These are phyloP conservation scores for Perilla frutescens DNA, from an alignment of 257 asterid genomes.

Conservation along the genomic window DNA sequence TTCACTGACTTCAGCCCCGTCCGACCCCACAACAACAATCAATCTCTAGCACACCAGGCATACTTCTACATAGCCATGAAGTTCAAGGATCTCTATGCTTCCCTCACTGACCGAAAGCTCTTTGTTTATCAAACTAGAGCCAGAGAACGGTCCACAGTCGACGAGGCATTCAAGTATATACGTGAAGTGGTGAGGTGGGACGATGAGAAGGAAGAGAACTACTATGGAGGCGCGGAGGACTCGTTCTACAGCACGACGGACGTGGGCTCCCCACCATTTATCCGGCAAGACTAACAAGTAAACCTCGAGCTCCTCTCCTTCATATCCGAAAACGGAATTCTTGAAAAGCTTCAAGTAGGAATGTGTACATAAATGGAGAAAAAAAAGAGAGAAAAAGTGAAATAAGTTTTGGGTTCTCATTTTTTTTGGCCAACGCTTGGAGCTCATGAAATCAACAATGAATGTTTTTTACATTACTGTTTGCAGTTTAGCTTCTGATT, in stretches of 20 bases:
- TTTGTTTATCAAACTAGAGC: slow-evolving; percentile 92
- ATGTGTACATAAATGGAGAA: slow-evolving; percentile 51
- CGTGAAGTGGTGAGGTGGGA: slow-evolving; percentile 94
- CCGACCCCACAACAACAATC: slow-evolving; percentile 66
- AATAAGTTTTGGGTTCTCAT: not conserved
- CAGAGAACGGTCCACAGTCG: slow-evolving; percentile 71
- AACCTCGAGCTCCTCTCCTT: not conserved
- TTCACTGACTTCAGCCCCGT: slow-evolving; percentile 80
- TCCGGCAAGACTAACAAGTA: slow-evolving; percentile 47
- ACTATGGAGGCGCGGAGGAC: slow-evolving; percentile 62
- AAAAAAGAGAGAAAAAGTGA: slow-evolving; percentile 25
- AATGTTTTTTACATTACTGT: not conserved
- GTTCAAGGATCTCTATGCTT: slow-evolving; percentile 84
- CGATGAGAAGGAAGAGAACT: slow-evolving; percentile 76
- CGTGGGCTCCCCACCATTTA: slow-evolving; percentile 61
- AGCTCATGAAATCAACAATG: not conserved
- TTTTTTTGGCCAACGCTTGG: not conserved
- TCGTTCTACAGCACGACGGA: slow-evolving; percentile 95
- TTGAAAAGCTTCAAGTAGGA: slow-evolving; percentile 27
- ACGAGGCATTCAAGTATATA: slow-evolving; percentile 84
- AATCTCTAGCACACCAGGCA: slow-evolving; percentile 83
- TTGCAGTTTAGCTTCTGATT: not conserved
- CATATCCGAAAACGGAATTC: not conserved
- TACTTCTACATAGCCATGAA: slow-evolving; percentile 90
- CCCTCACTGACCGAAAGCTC: slow-evolving; percentile 69